Conservation (phyloP, 805 yeast species). For the Ogataea glucozyma region DNA sequence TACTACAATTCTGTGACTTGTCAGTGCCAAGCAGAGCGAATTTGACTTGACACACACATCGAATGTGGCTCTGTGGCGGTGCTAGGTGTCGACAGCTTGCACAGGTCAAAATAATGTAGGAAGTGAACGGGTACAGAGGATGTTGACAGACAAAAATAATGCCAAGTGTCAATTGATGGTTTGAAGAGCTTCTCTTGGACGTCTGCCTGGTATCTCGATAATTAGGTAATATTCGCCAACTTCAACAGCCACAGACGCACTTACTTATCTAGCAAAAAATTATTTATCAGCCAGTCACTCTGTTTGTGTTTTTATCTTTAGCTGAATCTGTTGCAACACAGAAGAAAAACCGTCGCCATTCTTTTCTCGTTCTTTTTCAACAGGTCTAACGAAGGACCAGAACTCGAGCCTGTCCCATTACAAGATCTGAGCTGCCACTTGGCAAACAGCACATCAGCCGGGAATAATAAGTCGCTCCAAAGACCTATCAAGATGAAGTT, state of each 20-base stretch:
- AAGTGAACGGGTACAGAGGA: neutral
- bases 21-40: neutral
- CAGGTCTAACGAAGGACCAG: neutral
- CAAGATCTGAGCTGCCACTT: slow-evolving; percentile 18
- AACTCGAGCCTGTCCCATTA: slow-evolving; percentile 21
- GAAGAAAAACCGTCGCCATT: slow-evolving; percentile 1
- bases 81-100: slow-evolving; percentile 1
- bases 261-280: slow-evolving; percentile 1
- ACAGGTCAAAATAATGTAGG: neutral
- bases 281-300: slow-evolving; percentile 3
- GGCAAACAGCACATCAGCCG: neutral
- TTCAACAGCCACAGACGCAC: slow-evolving; percentile 3
- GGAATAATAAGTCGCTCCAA: neutral
- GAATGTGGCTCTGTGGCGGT: neutral
- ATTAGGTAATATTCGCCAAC: neutral
- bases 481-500: slow-evolving; percentile 66
- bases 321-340: neutral
- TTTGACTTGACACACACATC: neutral
- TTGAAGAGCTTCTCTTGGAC: neutral
- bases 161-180: neutral
- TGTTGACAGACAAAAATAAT: too few relatives aligned
- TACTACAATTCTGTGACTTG: too few relatives aligned
- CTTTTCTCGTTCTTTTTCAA: neutral
- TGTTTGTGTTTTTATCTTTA: neutral
- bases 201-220: neutral